phyloP scores from a whole-genome alignment of 139 green algal genomes.

The Zygnema cylindricum region DNA sequence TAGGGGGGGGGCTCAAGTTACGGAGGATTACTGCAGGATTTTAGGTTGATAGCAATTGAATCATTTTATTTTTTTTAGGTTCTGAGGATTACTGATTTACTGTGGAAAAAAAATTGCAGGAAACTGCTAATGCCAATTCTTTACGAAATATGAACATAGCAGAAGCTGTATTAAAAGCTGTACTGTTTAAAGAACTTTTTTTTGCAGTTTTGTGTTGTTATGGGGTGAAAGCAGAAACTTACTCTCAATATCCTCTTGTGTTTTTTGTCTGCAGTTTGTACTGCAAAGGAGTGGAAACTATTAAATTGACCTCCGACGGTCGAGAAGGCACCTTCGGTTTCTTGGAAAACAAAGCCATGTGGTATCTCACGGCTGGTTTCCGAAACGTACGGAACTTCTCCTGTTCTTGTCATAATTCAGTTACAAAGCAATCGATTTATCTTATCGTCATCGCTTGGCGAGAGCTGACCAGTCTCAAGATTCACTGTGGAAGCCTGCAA shows the following conservation, averaged over 20 bases:
- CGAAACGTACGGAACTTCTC: slow-evolving; percentile 30
- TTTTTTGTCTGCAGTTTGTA: slow-evolving; percentile 32
- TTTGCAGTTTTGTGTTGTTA: too few species aligned
- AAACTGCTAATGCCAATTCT: too few species aligned
- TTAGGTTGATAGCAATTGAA: too few species aligned
- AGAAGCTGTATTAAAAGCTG: too few species aligned
- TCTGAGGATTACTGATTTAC: too few species aligned
- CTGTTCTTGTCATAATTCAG: slow-evolving; percentile 32
- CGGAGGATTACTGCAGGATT: too few species aligned
- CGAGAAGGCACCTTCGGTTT: slow-evolving; percentile 22
- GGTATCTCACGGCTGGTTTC: slow-evolving; percentile 49
- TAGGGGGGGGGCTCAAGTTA: neutral
- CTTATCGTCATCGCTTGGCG: slow-evolving; percentile 54
- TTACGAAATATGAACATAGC: too few species aligned
- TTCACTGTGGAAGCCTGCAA: slow-evolving; percentile 30
- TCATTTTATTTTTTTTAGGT: too few species aligned
- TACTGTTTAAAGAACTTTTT: too few species aligned
- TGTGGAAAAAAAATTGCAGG: too few species aligned
- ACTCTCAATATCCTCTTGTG: slow-evolving; percentile 1
- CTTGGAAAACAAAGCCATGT: slow-evolving; percentile 53
- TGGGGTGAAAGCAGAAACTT: too few species aligned
- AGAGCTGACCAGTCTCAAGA: slow-evolving; percentile 26
- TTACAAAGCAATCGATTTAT: slow-evolving; percentile 46
- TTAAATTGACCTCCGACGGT: slow-evolving; percentile 43
- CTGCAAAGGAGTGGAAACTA: slow-evolving; percentile 35